Conservation (phyloP, 2,329 filamentous ascomycete species). For the Xylaria sp. region DNA sequence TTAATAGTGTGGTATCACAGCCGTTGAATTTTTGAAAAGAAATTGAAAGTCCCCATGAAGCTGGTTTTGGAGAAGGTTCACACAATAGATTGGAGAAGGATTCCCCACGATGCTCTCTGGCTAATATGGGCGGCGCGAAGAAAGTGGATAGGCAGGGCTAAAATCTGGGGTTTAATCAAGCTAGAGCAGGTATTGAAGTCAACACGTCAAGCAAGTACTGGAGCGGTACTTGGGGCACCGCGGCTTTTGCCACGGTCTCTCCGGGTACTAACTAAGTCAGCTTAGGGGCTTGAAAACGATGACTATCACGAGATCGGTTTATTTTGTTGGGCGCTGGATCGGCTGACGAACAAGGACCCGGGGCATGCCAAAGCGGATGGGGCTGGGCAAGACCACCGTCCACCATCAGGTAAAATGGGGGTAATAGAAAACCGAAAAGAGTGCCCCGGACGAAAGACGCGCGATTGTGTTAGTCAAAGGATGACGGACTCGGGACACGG, state of each 20-base stretch:
- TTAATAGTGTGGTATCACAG: slow-evolving; percentile 18
- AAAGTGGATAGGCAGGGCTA: slow-evolving; percentile 23
- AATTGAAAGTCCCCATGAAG: slow-evolving; percentile 19
- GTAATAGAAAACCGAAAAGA: slow-evolving; percentile 44
- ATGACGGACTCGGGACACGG: slow-evolving; percentile 29
- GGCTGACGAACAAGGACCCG: slow-evolving; percentile 45
- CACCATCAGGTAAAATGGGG: slow-evolving; percentile 52
- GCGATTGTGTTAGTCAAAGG: slow-evolving; percentile 40
- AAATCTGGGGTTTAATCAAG: slow-evolving; percentile 36
- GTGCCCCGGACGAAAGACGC: slow-evolving; percentile 28
- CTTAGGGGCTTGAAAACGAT: slow-evolving; percentile 35
- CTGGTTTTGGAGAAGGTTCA: slow-evolving; percentile 31
- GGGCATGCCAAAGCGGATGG: slow-evolving; percentile 33
- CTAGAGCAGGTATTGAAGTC: slow-evolving; percentile 5
- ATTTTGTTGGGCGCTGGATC: slow-evolving; percentile 47
- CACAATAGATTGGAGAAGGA: slow-evolving; percentile 29
- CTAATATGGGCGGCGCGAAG: slow-evolving; percentile 17
- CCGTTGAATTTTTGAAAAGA: slow-evolving; percentile 13
- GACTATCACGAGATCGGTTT: slow-evolving; percentile 45
- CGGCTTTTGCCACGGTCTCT: slow-evolving; percentile 17
- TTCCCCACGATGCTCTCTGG: slow-evolving; percentile 14
- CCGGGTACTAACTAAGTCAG: slow-evolving; percentile 35
- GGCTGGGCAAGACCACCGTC: slow-evolving; percentile 45
- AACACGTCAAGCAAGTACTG: not conserved
- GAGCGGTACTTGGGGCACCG: not conserved